Base-by-base conservation (phyloP, 768 basidiomycete species). In the Leccinum incarnatum region DNA sequence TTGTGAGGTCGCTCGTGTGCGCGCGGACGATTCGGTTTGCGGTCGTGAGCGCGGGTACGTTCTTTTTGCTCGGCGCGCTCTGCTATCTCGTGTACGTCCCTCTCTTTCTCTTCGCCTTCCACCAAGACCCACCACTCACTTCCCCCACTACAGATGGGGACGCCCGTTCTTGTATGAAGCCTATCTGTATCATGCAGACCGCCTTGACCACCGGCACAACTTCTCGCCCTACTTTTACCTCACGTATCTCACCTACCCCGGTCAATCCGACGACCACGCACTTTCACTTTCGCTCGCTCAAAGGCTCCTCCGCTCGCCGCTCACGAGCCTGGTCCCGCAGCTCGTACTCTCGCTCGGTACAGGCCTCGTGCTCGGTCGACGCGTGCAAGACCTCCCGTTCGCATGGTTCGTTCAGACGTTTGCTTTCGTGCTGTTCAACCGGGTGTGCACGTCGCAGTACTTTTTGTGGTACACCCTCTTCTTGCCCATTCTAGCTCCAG, bases 371-470 rank as follows among this genome's bases (percentile, higher is more conserved):
- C 85, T 95, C 51, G 88, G 87, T 3, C 71, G 77, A 55, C 76
- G 75, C 45, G 77, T 74, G 48, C 72, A 77, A 15, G 84, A 93
- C 65, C 77, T 98, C 3, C 79, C 85, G 8, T 89, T 95, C 62
- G 80, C 89, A 3, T 96, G 92, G 91, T 94, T 97, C 69, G 80
- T 95, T 12, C 95, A 98, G 74, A 98, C 97, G 2, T 81, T 82
- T 37, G 76, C 83, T 0, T 98, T 99, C 67, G 95, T 98, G n/a
- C 75, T 93, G 8, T 96, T 98, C 78, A 99, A 98, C 73, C 95
- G 96, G 73, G 97, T 99, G 53, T 97, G 95, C 81, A 99, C 97
- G 0, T 97, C 95, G 0, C 74, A 98, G 91, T 99, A 99, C 73
- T 99, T 98, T 75, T 79, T 96, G 40, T 99, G 97, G 97, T 98